Evolutionary conservation across 2,329 filamentous ascomycete species (phyloP).

Genomic region (Cercospora sp.): DNA sequence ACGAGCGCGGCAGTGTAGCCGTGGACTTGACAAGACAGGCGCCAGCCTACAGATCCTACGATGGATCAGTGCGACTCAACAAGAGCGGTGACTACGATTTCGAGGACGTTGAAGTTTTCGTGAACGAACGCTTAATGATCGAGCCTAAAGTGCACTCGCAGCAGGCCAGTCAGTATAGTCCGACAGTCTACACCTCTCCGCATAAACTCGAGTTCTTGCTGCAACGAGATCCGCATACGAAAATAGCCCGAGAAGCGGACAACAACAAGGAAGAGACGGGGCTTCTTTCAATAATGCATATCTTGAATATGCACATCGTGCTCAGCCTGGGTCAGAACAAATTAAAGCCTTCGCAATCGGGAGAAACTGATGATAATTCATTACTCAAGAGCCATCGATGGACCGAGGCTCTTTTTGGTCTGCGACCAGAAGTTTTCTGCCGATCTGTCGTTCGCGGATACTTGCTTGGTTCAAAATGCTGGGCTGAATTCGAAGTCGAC

Average conservation of each 20-base stretch:
- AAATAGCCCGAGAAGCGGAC: slow-evolving; percentile 4
- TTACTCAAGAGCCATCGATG: slow-evolving; percentile 18
- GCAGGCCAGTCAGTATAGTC: slow-evolving; percentile 18
- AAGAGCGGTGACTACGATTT: slow-evolving; percentile 17
- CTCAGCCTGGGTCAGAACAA: slow-evolving; percentile 9
- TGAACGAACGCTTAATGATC: slow-evolving; percentile 21
- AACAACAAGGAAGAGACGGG: slow-evolving; percentile 4
- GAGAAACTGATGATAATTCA: background rate
- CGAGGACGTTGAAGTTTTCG: slow-evolving; percentile 21
- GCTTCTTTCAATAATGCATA: slow-evolving; percentile 14
- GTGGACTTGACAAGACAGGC: slow-evolving; percentile 7
- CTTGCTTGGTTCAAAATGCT: slow-evolving; percentile 23
- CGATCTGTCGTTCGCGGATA: slow-evolving; percentile 22
- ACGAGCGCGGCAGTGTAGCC: slow-evolving; percentile 11
- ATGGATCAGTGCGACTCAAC: slow-evolving; percentile 18
- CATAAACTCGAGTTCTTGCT: slow-evolving; percentile 22
- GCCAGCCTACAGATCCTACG: slow-evolving; percentile 20
- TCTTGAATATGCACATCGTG: slow-evolving; percentile 17
- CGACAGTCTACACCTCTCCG: slow-evolving; percentile 20
- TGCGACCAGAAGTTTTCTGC: slow-evolving; percentile 23
- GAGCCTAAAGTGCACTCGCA: slow-evolving; percentile 21
- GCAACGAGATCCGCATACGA: slow-evolving; percentile 18
- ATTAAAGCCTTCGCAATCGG: background rate
- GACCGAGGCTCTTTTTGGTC: slow-evolving; percentile 21
- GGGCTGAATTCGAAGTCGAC: slow-evolving; percentile 27